A percentile compares a stretch with the other conserved stretches of the same genome.
Evolutionary conservation across 495 filamentous ascomycete species (phyloP).

Genomic region (Tetracladium setigerum): DNA sequence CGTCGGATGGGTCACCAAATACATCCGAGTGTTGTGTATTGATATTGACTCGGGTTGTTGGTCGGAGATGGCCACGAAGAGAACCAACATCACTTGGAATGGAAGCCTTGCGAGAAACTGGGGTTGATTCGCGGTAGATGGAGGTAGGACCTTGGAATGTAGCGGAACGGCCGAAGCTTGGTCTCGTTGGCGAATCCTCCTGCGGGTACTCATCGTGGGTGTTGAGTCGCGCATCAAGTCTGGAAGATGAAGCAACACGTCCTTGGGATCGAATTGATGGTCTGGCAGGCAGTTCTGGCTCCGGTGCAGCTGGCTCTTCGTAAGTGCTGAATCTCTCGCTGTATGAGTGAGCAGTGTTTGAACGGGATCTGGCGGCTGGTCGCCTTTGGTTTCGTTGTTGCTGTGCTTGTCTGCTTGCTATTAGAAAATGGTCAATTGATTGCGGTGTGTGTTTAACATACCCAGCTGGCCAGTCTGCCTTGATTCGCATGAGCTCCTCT

Average conservation of each 20-base stretch:
- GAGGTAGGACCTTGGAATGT: constrained; percentile 23
- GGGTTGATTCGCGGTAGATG: constrained; percentile 19
- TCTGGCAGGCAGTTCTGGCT: constrained; percentile 33
- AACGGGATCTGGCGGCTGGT: constrained; percentile 32
- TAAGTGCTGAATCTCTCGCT: constrained; percentile 32
- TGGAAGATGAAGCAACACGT: constrained; percentile 15
- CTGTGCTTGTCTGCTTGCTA: constrained; percentile 7
- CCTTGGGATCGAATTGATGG: constrained; percentile 52
- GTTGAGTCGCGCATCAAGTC: constrained; percentile 5
- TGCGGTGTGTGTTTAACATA: constrained; percentile 1
- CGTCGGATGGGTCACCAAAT: constrained; percentile 23
- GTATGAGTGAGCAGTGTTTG: constrained; percentile 38
- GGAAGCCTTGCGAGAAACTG: constrained; percentile 9
- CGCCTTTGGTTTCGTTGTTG: constrained; percentile 17
- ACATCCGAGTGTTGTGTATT: constrained; percentile 18
- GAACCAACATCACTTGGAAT: constrained; percentile 10
- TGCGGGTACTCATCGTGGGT: constrained; percentile 8
- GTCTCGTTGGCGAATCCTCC: constrained; percentile 13
- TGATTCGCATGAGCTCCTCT: constrained; percentile 52
- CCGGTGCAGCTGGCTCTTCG: constrained; percentile 29
- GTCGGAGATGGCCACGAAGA: constrained; percentile 18
- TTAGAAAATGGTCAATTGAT: constrained; percentile 5
- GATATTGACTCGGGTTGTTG: constrained; percentile 12
- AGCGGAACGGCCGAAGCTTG: constrained; percentile 12
- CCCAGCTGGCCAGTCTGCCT: constrained; percentile 37